These are phyloP conservation scores for Hypoxylon fuscum DNA, from an alignment of 495 filamentous ascomycete species.

Conservation along the genomic window DNA sequence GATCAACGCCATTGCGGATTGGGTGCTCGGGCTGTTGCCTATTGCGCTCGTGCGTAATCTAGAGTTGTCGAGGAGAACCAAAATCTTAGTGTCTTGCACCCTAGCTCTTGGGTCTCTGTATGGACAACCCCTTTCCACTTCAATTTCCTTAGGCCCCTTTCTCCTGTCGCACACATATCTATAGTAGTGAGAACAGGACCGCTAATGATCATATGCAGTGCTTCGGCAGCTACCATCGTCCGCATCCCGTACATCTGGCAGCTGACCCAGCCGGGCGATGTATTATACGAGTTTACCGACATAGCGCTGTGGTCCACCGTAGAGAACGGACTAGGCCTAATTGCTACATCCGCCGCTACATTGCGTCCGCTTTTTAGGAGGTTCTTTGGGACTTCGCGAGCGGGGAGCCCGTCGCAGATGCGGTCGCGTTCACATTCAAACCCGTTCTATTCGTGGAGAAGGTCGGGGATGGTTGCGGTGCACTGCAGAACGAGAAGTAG, in stretches of 20 bases:
- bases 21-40: slow-evolving; percentile 46
- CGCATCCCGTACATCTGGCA: slow-evolving; percentile 52
- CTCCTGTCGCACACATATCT: neutral
- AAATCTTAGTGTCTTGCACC: slow-evolving; percentile 44
- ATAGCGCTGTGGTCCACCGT: slow-evolving; percentile 52
- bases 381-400: no score
- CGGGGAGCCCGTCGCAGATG: slow-evolving; percentile 3
- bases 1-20: slow-evolving; percentile 44
- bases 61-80: slow-evolving; percentile 42
- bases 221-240: slow-evolving; percentile 51
- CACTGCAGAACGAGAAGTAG: slow-evolving; percentile 1
- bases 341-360: slow-evolving; percentile 51
- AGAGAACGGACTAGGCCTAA: slow-evolving; percentile 52
- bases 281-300: slow-evolving; percentile 49
- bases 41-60: slow-evolving; percentile 46
- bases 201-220: no score
- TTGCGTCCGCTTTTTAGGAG: slow-evolving; percentile 47
- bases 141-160: neutral
- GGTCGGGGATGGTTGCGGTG: neutral
- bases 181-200: no score
- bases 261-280: slow-evolving; percentile 39
- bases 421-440: neutral
- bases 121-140: slow-evolving; percentile 37
- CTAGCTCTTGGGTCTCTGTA: slow-evolving; percentile 50
- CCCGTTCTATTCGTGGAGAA: slow-evolving; percentile 14